Percentiles rank a stretch among this genome's conserved stretches.
Conservation (phyloP, 106 monocot genomes). For the Ottelia alismoides region DNA sequence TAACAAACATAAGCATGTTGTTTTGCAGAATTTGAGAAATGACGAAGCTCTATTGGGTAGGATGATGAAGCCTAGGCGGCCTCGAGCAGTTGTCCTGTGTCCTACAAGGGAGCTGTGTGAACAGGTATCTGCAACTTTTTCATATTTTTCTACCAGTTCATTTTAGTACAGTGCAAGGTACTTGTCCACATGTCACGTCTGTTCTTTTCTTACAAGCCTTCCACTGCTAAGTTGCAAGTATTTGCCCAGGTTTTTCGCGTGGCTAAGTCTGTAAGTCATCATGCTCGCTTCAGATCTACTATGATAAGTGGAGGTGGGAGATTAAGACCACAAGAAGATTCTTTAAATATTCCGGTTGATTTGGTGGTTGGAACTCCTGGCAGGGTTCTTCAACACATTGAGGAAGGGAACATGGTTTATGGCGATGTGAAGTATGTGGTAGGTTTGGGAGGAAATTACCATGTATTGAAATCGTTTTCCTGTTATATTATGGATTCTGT, state of each 20-base stretch:
- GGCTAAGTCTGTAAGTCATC: slow-evolving; percentile 83
- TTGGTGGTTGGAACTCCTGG: slow-evolving; percentile 97
- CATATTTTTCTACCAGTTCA: too few species aligned
- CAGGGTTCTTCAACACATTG: slow-evolving; percentile 84
- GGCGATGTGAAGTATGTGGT: slow-evolving; percentile 96
- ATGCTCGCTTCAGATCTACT: slow-evolving; percentile 81
- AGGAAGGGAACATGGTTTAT: slow-evolving; percentile 94
- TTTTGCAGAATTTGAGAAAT: slow-evolving; percentile 50
- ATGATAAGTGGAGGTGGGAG: slow-evolving; percentile 95
- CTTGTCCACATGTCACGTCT: too few species aligned
- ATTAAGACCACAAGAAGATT: slow-evolving; percentile 88
- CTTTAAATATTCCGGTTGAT: slow-evolving; percentile 60
- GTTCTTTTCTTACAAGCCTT: too few species aligned
- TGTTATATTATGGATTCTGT: too few species aligned
- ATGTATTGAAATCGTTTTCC: too few species aligned
- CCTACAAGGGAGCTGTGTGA: slow-evolving; percentile 91
- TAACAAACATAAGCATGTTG: background rate
- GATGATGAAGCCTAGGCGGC: slow-evolving; percentile 84
- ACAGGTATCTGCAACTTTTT: too few species aligned
- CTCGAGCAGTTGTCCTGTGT: slow-evolving; percentile 88
- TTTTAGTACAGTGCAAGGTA: too few species aligned
- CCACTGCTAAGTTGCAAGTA: background rate
- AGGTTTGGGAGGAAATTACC: slow-evolving; percentile 12
- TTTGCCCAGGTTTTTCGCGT: slow-evolving; percentile 71
- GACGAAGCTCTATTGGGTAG: slow-evolving; percentile 69